These are phyloP conservation scores for Phaeophleospora eucalypticola DNA, from an alignment of 2,329 filamentous ascomycete genomes.

Conservation along the genomic window DNA sequence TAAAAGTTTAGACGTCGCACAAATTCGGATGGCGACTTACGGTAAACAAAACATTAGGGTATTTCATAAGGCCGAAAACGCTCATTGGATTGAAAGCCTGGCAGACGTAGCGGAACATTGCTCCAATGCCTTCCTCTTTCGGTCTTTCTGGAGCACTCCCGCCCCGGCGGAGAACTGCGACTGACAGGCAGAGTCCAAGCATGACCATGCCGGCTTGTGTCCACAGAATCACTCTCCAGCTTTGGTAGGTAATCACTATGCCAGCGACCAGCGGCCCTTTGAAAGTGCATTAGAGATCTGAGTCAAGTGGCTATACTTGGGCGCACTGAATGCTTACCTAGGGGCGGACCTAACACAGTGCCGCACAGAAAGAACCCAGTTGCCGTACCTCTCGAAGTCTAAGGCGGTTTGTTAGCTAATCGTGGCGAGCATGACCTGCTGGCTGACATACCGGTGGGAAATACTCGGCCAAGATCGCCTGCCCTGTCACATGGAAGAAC, in stretches of 20 bases:
- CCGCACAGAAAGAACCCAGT: constrained; percentile 69
- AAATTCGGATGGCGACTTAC: not conserved
- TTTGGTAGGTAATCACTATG: constrained; percentile 66
- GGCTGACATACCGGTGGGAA: constrained; percentile 47
- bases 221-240: constrained; percentile 75
- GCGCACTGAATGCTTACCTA: constrained; percentile 41
- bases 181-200: constrained; percentile 53
- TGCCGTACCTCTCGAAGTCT: constrained; percentile 56
- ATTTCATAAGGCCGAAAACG: constrained; percentile 58
- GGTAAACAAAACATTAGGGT: constrained; percentile 62
- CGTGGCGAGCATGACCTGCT: no score
- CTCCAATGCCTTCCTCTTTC: constrained; percentile 2
- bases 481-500: constrained; percentile 66
- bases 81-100: constrained; percentile 64
- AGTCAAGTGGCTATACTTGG: not conserved
- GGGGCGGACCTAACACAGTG: constrained; percentile 59
- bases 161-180: constrained; percentile 60
- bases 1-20: not conserved
- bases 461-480: constrained; percentile 58
- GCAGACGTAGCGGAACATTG: constrained; percentile 49
- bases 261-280: constrained; percentile 59
- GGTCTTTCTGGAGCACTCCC: constrained; percentile 34
- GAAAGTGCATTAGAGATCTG: no score
- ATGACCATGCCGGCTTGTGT: constrained; percentile 63
- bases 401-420: not conserved